These are phyloP conservation scores for Cyclotella cryptica DNA, from an alignment of 108 stramenopile genomes.

Conservation along the genomic window DNA sequence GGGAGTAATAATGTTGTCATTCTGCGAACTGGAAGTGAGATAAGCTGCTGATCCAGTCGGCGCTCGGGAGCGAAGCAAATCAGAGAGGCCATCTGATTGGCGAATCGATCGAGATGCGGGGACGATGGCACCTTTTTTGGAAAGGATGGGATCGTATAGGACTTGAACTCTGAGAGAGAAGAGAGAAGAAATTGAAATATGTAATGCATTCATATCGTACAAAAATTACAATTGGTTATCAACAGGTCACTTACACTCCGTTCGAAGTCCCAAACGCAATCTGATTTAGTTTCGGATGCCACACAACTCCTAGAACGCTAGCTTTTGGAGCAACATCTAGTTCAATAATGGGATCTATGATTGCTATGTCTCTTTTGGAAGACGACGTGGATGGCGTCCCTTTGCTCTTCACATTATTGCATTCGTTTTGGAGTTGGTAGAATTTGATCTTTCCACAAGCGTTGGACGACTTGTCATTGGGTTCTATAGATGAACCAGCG, in stretches of 20 bases:
- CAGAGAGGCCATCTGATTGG: conserved; percentile 70
- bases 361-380: conserved; percentile 15
- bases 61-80: conserved; percentile 72
- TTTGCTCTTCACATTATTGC: conserved; percentile 25
- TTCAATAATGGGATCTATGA: conserved; percentile 47
- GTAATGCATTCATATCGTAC: neutral
- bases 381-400: conserved; percentile 14
- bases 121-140: conserved; percentile 79
- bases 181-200: neutral
- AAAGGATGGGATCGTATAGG: conserved; percentile 62
- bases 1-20: conserved; percentile 67
- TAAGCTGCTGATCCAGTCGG: conserved; percentile 70
- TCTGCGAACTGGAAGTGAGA: conserved; percentile 35
- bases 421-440: conserved; percentile 45
- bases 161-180: conserved; percentile 52
- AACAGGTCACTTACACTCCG: conserved; percentile 49
- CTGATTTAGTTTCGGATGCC: conserved; percentile 88
- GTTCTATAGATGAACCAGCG: conserved; percentile 63
- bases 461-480: conserved; percentile 24
- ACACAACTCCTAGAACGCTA: conserved; percentile 63
- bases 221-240: neutral
- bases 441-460: conserved; percentile 49
- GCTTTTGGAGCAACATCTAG: conserved; percentile 41
- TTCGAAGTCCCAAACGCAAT: conserved; percentile 74
- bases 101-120: conserved; percentile 53